Evolutionary conservation across 208 protist genomes (phyloP).

Genomic region (Leishmania lainsoni): DNA sequence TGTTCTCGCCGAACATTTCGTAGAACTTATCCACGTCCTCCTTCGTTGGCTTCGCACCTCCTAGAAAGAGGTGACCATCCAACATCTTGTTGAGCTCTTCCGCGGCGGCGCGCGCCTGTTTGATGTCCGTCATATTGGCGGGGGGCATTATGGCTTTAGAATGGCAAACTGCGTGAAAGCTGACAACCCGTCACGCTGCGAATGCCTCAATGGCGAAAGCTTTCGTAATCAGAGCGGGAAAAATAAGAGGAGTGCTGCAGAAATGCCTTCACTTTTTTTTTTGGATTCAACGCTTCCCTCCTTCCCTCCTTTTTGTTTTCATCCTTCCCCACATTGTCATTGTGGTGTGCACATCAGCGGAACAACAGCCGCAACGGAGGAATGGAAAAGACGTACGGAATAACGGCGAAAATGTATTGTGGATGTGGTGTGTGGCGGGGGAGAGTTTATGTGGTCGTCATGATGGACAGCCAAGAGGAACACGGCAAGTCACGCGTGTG

Average conservation of each 20-base stretch:
- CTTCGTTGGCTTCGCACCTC: conserved; percentile 26
- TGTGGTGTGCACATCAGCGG: not conserved
- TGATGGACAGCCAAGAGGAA: not conserved
- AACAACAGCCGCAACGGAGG: not conserved
- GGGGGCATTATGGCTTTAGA: conserved; percentile 14
- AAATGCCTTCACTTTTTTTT: not conserved
- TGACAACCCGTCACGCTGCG: not conserved
- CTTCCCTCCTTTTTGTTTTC: not conserved
- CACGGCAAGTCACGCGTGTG: not conserved
- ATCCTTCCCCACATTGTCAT: not conserved
- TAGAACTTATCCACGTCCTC: conserved; percentile 42
- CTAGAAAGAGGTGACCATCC: conserved; percentile 33
- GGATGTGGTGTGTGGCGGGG: not conserved
- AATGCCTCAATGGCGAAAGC: not conserved
- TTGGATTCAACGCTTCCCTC: not conserved
- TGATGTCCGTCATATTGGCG: conserved; percentile 6
- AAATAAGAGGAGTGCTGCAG: not conserved
- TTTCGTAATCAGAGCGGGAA: not conserved
- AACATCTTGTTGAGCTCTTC: conserved; percentile 25
- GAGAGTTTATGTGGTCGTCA: not conserved
- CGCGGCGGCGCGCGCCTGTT: conserved; percentile 7
- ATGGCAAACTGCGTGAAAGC: too few relatives aligned
- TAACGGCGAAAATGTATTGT: not conserved
- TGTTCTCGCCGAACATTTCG: conserved; percentile 35
- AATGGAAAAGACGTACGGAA: not conserved